Evolutionary conservation across 192 early-diverging fungal genomes (phyloP).

Genomic region (Umbelopsis sp.): DNA sequence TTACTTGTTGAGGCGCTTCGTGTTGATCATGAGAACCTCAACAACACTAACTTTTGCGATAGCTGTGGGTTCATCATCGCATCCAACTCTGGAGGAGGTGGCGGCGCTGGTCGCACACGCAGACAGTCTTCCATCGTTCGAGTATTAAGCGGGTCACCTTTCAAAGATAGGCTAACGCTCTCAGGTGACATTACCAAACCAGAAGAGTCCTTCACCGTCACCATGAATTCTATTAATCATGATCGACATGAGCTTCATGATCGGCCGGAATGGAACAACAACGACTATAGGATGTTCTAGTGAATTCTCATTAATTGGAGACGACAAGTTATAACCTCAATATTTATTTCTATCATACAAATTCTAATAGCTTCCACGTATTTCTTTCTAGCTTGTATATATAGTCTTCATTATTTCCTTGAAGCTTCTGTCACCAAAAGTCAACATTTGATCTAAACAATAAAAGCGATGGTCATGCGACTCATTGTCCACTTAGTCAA

Average conservation of each 20-base stretch:
- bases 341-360: background rate
- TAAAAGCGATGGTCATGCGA: no score
- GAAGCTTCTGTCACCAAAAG: no score
- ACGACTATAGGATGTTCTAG: constrained; percentile 14
- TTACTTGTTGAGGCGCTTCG: constrained; percentile 36
- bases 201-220: constrained; percentile 8
- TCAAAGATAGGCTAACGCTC: constrained; percentile 54
- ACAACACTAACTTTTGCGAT: constrained; percentile 21
- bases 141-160: constrained; percentile 70
- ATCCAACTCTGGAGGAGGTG: constrained; percentile 82
- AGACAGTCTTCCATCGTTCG: constrained; percentile 77
- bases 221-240: background rate
- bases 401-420: no score
- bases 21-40: constrained; percentile 21
- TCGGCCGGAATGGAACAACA: constrained; percentile 9
- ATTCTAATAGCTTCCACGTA: background rate
- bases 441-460: no score
- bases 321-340: background rate
- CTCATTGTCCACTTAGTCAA: no score
- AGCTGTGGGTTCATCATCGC: constrained; percentile 48
- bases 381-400: background rate
- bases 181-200: background rate
- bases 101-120: constrained; percentile 79
- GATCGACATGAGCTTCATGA: background rate
- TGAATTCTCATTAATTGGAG: background rate